Base-by-base conservation (phyloP, 768 basidiomycete genomes). In the Mycena leptocephala region DNA sequence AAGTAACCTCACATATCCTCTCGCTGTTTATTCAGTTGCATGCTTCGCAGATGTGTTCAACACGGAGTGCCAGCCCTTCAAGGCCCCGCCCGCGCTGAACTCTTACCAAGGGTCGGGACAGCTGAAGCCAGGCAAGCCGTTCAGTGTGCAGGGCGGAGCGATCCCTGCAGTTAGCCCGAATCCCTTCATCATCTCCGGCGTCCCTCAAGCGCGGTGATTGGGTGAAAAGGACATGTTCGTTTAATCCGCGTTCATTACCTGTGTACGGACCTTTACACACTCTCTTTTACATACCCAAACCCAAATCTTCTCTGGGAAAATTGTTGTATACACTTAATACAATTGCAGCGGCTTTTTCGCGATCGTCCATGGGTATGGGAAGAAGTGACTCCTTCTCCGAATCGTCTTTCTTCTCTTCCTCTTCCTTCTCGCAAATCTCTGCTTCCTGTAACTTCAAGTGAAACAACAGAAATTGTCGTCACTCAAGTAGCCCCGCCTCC, bases 21-120 rank as follows among this genome's bases (percentile, higher is more conserved):
- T 65, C 33, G 4, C 24, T 24, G 5, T 10, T 18, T 46, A 37
- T 56, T 9, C 41, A 32, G 0, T 14, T 20, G 0, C 26, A 67
- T 76, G n/a, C 37, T 22, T 51, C n/a, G 2, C 39, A 86, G 85
- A 80, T 20, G 86, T 88, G 53, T 87, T 87, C 85, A 91, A 90
- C 79, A 90, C 90, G 4, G 90, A 90, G 77, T 83, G 84, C 26
- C 90, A 90, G 70, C 88, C 88, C 7, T 88, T 90, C 84, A 81
- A 83, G 63, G 88, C 89, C 0, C 89, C 88, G 0, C 53, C 84
- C 0, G 84, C 86, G 14, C 66, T 67, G 4, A 48, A 51, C 65
- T 76, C 76, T 35, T 76, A 76, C 66, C 5, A 43, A 4, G 72
- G 53, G 22, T 72, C 41, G 8, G 73, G 59, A 2, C 46, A 61